Base-by-base conservation (phyloP, 2,329 filamentous ascomycete species). In the Colletotrichum caudatum region DNA sequence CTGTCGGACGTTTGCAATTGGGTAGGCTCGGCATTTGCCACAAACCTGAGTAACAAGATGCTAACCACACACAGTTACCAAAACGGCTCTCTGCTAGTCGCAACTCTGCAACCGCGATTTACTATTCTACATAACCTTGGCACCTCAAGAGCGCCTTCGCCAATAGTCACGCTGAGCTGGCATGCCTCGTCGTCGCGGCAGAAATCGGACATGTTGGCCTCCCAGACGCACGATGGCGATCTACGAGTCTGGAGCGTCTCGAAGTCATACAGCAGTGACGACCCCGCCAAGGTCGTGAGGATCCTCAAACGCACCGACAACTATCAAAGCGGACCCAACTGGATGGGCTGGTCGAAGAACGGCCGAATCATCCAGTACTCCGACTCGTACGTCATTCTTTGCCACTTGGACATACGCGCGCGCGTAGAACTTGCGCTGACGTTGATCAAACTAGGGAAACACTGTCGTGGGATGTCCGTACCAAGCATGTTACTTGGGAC, bases 261-360 rank as follows among this genome's bases (percentile, higher is more conserved):
- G 26, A 99, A 98, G 81, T 89, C 88, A 71, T 85, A 92, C 80
- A 87, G 91, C 79, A 82, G 88, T 76, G 90, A 88, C 59, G 93
- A 97, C 75, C 87, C 92, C 23, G 95, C 95, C 46, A 95, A 95
- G 78, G 93, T 98, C 9, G 97, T 98, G 71, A 89, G 96, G 73
- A 91, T 97, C 37, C 84, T 99, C 60, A 95, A 94, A 80, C 88
- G 93, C 76, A 91, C 91, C 9, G 94, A 97, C 73, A 91, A 91
- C 74, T 91, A 88, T 75, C 84, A 90, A 44, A 83, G 90, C 3
- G 94, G 94, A 1, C 92, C 93, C 48, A 97, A 97, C 79, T 99
- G 96, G 96, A 95, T 98, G 86, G 93, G 91, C 26, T 99, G 96
- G 96, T 98, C 96, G 0, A 98, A 98, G 83, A 98, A 97, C 83